Evolutionary conservation across 176 grass and related monocot genomes (phyloP).

Genomic region (Musa schizocarpa): DNA sequence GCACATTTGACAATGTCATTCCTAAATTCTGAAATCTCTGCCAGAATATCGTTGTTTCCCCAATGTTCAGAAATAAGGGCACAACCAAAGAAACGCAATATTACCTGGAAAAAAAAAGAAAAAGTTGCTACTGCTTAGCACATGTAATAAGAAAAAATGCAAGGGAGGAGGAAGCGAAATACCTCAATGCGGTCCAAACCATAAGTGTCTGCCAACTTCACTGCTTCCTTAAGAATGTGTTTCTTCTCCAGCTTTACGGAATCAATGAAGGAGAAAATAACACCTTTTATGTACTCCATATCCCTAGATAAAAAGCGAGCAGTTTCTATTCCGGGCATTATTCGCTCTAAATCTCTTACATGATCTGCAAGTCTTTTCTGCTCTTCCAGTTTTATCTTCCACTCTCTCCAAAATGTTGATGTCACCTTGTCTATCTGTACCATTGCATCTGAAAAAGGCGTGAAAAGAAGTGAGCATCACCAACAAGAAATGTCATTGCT

Average conservation of each 20-base stretch:
- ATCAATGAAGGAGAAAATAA: constrained; percentile 67
- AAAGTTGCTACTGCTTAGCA: constrained; percentile 2
- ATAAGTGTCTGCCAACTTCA: constrained; percentile 77
- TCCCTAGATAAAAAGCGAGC: constrained; percentile 70
- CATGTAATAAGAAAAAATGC: not conserved
- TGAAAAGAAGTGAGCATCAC: constrained; percentile 21
- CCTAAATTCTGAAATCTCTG: constrained; percentile 79
- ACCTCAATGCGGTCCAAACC: constrained; percentile 75
- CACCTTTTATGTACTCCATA: constrained; percentile 55
- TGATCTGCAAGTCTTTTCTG: constrained; percentile 83
- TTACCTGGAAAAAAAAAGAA: constrained; percentile 39
- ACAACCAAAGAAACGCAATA: constrained; percentile 69
- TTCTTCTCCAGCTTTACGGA: constrained; percentile 72
- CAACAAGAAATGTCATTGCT: not conserved
- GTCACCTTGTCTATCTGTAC: constrained; percentile 60
- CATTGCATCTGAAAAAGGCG: constrained; percentile 49
- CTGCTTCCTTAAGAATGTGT: constrained; percentile 73
- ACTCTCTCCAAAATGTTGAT: constrained; percentile 82
- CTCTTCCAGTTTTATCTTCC: constrained; percentile 86
- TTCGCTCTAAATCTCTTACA: constrained; percentile 56
- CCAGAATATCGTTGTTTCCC: constrained; percentile 79
- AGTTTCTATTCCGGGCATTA: constrained; percentile 70
- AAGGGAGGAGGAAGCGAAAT: constrained; percentile 4
- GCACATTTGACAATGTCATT: constrained; percentile 75
- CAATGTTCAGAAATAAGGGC: constrained; percentile 76